phyloP scores from a whole-genome alignment of 1,284 basidiomycete species.

The Exobasidium cylindrosporum region DNA sequence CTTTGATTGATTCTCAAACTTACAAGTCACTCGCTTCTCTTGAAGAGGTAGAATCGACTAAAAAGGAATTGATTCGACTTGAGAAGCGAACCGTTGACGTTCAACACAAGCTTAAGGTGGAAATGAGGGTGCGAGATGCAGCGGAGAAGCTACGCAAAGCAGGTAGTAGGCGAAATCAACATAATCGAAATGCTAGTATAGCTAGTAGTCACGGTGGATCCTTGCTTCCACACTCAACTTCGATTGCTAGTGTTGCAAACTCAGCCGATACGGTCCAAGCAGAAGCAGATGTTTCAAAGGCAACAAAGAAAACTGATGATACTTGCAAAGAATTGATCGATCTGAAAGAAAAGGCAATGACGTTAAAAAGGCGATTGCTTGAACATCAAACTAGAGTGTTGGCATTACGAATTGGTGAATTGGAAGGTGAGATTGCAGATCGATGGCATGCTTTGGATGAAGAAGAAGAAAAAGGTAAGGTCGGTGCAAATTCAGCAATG shows the following conservation, averaged over 20 bases:
- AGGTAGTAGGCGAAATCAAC: constrained; percentile 22
- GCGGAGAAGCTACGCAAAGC: constrained; percentile 40
- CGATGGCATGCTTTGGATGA: constrained; percentile 20
- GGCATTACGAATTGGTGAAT: constrained; percentile 26
- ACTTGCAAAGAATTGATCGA: constrained; percentile 34
- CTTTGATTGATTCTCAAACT: constrained; percentile 33
- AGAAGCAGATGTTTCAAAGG: constrained; percentile 28
- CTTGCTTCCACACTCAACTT: constrained; percentile 21
- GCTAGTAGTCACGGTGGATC: constrained; percentile 14
- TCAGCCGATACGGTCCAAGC: constrained; percentile 30
- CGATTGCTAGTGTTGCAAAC: constrained; percentile 8
- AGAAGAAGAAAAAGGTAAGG: constrained; percentile 20
- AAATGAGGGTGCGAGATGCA: constrained; percentile 39
- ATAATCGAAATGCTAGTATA: neutral
- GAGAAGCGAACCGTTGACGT: constrained; percentile 27
- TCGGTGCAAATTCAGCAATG: constrained; percentile 14
- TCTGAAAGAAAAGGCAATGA: constrained; percentile 26
- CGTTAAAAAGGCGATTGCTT: constrained; percentile 28
- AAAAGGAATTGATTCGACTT: constrained; percentile 34
- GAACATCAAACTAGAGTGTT: constrained; percentile 42
- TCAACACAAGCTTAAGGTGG: constrained; percentile 39
- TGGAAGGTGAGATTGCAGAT: constrained; percentile 23
- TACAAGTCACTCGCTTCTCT: constrained; percentile 28
- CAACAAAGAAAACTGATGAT: constrained; percentile 36
- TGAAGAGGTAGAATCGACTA: constrained; percentile 33